Conservation (phyloP, 495 filamentous ascomycete genomes). For the Bacidia rubella region DNA sequence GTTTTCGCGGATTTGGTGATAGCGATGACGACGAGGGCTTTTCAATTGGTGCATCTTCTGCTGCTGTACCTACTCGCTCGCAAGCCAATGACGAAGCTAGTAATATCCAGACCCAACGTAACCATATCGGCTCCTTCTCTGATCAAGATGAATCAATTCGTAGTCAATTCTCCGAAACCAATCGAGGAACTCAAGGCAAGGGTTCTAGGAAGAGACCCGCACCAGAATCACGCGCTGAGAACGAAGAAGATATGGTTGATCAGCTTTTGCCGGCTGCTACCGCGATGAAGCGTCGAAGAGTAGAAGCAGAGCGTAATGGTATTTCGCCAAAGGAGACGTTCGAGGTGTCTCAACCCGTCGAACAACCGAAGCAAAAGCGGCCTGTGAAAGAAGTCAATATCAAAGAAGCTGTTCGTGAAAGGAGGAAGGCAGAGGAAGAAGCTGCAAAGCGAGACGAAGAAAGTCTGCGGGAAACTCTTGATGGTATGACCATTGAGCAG, state of each 20-base stretch:
- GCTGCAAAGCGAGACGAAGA: slow-evolving; percentile 46
- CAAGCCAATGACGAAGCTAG: neutral
- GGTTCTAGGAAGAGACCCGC: slow-evolving; percentile 23
- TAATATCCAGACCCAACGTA: neutral
- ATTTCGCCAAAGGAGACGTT: slow-evolving; percentile 12
- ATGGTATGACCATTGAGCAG: slow-evolving; percentile 52
- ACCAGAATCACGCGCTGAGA: slow-evolving; percentile 22
- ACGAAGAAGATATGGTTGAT: slow-evolving; percentile 45
- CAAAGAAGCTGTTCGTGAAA: slow-evolving; percentile 50
- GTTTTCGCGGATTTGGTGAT: slow-evolving; percentile 66
- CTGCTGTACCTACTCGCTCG: slow-evolving; percentile 2
- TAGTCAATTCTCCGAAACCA: slow-evolving; percentile 19
- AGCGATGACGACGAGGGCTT: slow-evolving; percentile 27
- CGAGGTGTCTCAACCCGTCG: slow-evolving; percentile 17
- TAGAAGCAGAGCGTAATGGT: slow-evolving; percentile 27
- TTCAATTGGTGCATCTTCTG: slow-evolving; percentile 13
- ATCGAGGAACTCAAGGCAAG: slow-evolving; percentile 7
- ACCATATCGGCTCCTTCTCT: neutral
- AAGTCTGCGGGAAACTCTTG: slow-evolving; percentile 33
- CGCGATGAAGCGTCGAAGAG: slow-evolving; percentile 56
- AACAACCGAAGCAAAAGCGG: slow-evolving; percentile 21
- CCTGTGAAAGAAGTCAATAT: slow-evolving; percentile 53
- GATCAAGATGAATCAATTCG: slow-evolving; percentile 24
- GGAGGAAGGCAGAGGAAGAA: slow-evolving; percentile 57
- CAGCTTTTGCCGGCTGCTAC: slow-evolving; percentile 55